Evolutionary conservation across 2,329 filamentous ascomycete species (phyloP).

Genomic region (Clonostachys byssicola): DNA sequence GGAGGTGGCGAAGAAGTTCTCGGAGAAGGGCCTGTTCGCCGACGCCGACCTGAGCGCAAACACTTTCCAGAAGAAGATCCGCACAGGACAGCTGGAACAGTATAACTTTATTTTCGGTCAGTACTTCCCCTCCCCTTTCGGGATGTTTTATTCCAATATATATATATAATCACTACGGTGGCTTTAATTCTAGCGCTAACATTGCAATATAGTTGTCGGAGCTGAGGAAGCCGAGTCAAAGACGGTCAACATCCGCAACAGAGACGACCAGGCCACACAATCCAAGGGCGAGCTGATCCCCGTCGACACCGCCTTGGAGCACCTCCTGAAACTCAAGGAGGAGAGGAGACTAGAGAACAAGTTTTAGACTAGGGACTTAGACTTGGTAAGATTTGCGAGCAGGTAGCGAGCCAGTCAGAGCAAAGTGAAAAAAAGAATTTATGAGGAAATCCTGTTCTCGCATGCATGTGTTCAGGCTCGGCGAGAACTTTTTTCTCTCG

Average conservation of each 20-base stretch:
- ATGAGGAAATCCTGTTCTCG: neutral
- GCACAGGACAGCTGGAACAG: slow-evolving; percentile 73
- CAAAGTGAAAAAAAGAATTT: neutral
- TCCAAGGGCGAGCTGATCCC: slow-evolving; percentile 55
- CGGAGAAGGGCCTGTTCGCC: slow-evolving; percentile 63
- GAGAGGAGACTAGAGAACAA: slow-evolving; percentile 34
- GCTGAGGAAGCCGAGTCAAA: slow-evolving; percentile 56
- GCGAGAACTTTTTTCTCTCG: too few species aligned
- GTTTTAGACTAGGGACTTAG: slow-evolving; percentile 15
- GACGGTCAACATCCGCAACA: slow-evolving; percentile 60
- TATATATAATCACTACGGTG: neutral
- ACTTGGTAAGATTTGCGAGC: neutral
- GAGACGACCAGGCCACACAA: slow-evolving; percentile 59
- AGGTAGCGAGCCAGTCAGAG: neutral
- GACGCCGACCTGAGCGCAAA: slow-evolving; percentile 59
- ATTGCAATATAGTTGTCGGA: slow-evolving; percentile 47
- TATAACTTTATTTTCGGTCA: slow-evolving; percentile 80
- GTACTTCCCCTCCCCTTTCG: slow-evolving; percentile 9
- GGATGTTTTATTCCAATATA: neutral
- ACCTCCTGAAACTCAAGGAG: slow-evolving; percentile 45
- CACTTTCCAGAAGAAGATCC: slow-evolving; percentile 87
- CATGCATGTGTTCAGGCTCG: neutral
- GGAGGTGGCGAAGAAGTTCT: slow-evolving; percentile 67
- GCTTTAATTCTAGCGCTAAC: slow-evolving; percentile 5
- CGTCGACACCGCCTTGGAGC: slow-evolving; percentile 51